These are phyloP conservation scores for Chrysoporthe deuterocubensis DNA, from an alignment of 2,329 filamentous ascomycete species.

Conservation along the genomic window DNA sequence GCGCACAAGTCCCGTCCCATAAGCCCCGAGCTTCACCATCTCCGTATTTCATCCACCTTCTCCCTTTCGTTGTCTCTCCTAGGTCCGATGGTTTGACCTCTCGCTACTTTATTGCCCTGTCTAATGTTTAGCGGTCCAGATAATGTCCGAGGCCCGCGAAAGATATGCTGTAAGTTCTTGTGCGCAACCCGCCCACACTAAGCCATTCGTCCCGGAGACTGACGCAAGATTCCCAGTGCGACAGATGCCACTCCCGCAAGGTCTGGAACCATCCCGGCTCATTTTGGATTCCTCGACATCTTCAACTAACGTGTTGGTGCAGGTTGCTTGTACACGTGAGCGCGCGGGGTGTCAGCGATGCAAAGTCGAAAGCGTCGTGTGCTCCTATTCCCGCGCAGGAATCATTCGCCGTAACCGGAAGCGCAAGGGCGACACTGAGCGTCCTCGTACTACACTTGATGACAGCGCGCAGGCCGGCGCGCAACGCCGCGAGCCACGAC, in stretches of 20 bases:
- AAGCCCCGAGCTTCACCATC: slow-evolving; percentile 2
- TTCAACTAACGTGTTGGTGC: background rate
- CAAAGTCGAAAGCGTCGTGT: background rate
- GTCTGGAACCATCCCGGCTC: background rate
- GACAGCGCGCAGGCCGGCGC: background rate
- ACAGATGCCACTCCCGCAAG: slow-evolving; percentile 8
- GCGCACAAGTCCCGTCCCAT: background rate
- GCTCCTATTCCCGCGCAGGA: slow-evolving; percentile 13
- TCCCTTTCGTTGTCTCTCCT: background rate
- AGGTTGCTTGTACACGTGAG: slow-evolving; percentile 18
- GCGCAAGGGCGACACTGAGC: slow-evolving; percentile 1
- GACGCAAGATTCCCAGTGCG: background rate
- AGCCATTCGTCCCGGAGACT: background rate
- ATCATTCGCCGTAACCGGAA: slow-evolving; percentile 10
- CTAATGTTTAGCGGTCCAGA: background rate
- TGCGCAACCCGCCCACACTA: background rate
- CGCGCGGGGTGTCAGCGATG: slow-evolving; percentile 15
- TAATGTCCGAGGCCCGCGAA: slow-evolving; percentile 12
- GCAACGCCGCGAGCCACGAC: background rate
- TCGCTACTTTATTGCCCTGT: background rate
- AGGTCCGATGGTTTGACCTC: too few relatives aligned
- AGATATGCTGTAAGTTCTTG: slow-evolving; percentile 11
- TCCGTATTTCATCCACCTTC: background rate
- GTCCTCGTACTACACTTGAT: background rate
- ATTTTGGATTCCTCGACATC: background rate